These are phyloP conservation scores for Penicillium capsulatum DNA, from an alignment of 2,329 filamentous ascomycete genomes.

Conservation along the genomic window DNA sequence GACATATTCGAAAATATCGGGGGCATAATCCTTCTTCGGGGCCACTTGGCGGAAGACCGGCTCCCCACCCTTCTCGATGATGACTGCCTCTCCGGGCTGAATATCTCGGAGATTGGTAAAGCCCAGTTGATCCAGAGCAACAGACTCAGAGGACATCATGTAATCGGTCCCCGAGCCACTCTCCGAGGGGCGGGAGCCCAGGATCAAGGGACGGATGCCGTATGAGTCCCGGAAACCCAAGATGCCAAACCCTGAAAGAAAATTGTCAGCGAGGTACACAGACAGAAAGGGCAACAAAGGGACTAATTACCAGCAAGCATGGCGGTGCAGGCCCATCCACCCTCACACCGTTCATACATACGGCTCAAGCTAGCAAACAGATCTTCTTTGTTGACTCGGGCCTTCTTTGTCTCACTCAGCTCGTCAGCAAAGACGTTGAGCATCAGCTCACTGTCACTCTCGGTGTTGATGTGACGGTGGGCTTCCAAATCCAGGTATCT, in stretches of 20 bases:
- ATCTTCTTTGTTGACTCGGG: slow-evolving; percentile 72
- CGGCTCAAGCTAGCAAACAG: slow-evolving; percentile 67
- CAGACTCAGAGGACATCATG: slow-evolving; percentile 85
- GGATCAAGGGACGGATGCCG: slow-evolving; percentile 76
- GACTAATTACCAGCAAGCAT: slow-evolving; percentile 64
- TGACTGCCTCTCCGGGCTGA: slow-evolving; percentile 76
- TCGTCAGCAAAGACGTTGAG: slow-evolving; percentile 84
- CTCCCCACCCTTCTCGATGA: slow-evolving; percentile 70
- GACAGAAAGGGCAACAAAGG: neutral
- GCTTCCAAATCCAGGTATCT: slow-evolving; percentile 71
- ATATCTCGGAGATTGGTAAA: slow-evolving; percentile 75
- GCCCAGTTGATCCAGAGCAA: slow-evolving; percentile 76
- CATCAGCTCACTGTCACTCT: slow-evolving; percentile 82
- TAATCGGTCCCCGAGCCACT: slow-evolving; percentile 70
- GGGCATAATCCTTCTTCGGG: slow-evolving; percentile 64
- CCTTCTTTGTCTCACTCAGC: slow-evolving; percentile 74
- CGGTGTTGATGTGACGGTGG: slow-evolving; percentile 83
- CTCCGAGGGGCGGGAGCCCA: slow-evolving; percentile 68
- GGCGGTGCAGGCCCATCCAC: slow-evolving; percentile 74
- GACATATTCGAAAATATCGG: slow-evolving; percentile 83
- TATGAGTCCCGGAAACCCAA: slow-evolving; percentile 75
- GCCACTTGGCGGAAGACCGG: slow-evolving; percentile 75
- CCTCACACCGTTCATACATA: slow-evolving; percentile 69
- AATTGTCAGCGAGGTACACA: slow-evolving; percentile 16
- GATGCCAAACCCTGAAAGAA: slow-evolving; percentile 65